Conservation (phyloP, 257 asterid species). For the Echites panduratus region DNA sequence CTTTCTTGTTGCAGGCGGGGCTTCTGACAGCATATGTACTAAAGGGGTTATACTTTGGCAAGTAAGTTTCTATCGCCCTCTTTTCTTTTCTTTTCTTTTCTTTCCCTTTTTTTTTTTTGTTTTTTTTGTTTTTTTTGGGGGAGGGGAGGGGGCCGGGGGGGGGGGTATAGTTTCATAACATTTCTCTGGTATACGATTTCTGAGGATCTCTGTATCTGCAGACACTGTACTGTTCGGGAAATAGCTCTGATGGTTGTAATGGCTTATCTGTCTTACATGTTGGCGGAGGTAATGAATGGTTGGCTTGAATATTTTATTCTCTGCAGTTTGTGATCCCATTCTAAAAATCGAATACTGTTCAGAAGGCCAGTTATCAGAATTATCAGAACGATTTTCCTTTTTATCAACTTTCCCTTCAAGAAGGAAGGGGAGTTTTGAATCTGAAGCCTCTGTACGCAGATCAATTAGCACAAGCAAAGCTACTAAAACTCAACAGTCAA, state of each 20-base stretch:
- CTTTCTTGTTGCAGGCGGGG: constrained; percentile 58
- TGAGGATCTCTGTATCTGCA: constrained; percentile 28
- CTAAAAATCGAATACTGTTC: neutral
- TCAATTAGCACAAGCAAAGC: too few relatives aligned
- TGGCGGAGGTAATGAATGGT: constrained; percentile 73
- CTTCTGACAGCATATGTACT: constrained; percentile 70
- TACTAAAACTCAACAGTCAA: too few relatives aligned
- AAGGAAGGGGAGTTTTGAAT: neutral
- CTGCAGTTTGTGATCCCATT: neutral
- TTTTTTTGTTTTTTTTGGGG: neutral
- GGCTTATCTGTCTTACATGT: constrained; percentile 93
- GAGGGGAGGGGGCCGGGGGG: too few relatives aligned
- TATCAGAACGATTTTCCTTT: too few relatives aligned
- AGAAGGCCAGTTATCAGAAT: neutral
- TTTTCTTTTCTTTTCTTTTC: too few relatives aligned
- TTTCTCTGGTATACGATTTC: neutral
- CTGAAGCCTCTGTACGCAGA: too few relatives aligned
- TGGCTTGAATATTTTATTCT: neutral
- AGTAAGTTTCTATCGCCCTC: too few relatives aligned
- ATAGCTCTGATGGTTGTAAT: constrained; percentile 75
- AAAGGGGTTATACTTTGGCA: constrained; percentile 74
- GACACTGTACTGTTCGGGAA: constrained; percentile 89
- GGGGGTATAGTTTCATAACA: too few relatives aligned
- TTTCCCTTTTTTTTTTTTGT: neutral
- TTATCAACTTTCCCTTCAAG: too few relatives aligned